Percentiles rank a stretch among this genome's conserved stretches.
Conservation (phyloP, 2,329 filamentous ascomycete genomes). For the Apiospora pterosperma region DNA sequence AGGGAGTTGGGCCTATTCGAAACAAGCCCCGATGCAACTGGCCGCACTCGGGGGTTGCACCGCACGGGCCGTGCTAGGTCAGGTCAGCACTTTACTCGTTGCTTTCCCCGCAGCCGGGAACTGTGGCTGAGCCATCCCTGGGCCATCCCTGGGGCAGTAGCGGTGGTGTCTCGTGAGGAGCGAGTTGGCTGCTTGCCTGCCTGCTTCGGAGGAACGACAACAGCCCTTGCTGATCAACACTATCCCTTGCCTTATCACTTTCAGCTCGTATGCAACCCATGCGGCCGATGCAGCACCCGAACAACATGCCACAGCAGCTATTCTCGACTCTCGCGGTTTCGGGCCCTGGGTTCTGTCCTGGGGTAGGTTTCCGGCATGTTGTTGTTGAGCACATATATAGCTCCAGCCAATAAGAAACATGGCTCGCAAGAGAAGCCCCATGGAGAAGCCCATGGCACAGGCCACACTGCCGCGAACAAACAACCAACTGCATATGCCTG, state of each 20-base stretch:
- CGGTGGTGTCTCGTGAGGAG: background rate
- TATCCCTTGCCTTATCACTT: background rate
- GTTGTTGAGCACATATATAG: background rate
- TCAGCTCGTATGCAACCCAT: background rate
- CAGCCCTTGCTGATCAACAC: background rate
- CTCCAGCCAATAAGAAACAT: background rate
- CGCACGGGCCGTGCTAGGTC: background rate
- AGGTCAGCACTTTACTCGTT: background rate
- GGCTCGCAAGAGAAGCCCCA: background rate
- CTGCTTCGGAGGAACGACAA: background rate
- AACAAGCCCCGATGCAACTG: background rate
- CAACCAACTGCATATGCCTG: background rate
- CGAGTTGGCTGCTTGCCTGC: background rate
- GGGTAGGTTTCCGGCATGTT: background rate
- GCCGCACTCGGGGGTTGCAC: background rate
- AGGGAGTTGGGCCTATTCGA: background rate
- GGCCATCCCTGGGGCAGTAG: background rate
- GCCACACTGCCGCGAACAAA: background rate
- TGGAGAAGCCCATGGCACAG: background rate
- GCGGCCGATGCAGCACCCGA: background rate
- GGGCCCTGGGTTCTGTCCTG: background rate
- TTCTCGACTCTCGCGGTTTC: background rate
- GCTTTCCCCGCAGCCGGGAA: background rate
- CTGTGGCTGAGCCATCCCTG: background rate
- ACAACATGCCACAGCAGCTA: background rate